phyloP scores from a whole-genome alignment of 140 eudicot genomes.

The Senecio squalidus region DNA sequence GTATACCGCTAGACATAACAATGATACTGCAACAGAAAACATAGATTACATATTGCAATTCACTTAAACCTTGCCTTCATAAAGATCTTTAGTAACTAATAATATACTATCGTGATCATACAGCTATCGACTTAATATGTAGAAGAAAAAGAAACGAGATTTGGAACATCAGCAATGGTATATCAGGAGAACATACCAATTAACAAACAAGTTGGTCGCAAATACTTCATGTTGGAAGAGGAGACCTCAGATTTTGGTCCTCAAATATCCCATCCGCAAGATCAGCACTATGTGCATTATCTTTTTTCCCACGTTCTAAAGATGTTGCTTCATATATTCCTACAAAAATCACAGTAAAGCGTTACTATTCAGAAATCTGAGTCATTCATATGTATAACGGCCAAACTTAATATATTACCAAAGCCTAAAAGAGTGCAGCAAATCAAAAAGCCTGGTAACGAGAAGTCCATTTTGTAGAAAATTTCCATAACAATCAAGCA shows the following conservation, averaged over 20 bases:
- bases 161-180: not conserved
- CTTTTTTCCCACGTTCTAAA: constrained; percentile 71
- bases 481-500: constrained; percentile 76
- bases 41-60: not conserved
- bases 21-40: constrained; percentile 18
- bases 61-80: not conserved
- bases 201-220: constrained; percentile 6
- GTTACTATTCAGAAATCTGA: no score
- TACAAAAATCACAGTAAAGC: constrained; percentile 20
- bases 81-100: not conserved
- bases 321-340: constrained; percentile 95
- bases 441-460: constrained; percentile 69
- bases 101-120: not conserved
- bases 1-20: constrained; percentile 9
- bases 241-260: constrained; percentile 64
- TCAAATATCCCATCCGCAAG: constrained; percentile 53
- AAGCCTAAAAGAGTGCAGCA: constrained; percentile 70
- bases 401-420: no score
- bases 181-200: constrained; percentile 12
- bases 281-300: constrained; percentile 49
- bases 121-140: not conserved
- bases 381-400: no score
- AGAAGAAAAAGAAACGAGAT: not conserved
- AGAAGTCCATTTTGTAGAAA: constrained; percentile 80
- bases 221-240: constrained; percentile 80